Evolutionary conservation across 75 land plant species (phyloP).

Genomic region (Gnetum montanum): DNA sequence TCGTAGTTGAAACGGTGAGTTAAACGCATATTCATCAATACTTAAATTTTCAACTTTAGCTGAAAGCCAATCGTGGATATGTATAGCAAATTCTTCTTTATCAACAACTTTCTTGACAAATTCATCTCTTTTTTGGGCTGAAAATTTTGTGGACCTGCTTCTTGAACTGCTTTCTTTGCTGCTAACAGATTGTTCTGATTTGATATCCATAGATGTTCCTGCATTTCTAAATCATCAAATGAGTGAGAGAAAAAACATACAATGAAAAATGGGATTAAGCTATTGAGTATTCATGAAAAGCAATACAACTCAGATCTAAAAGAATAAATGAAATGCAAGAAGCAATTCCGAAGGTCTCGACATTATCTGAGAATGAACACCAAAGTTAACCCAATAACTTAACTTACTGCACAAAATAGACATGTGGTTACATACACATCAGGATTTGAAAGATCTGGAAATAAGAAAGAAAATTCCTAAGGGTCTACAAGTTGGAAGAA

Average conservation of each 20-base stretch:
- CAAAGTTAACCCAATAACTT: not conserved
- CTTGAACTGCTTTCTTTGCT: conserved; percentile 10
- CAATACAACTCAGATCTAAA: not conserved
- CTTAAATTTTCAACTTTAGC: conserved; percentile 21
- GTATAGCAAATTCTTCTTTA: conserved; percentile 30
- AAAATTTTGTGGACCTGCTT: conserved; percentile 12
- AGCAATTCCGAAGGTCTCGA: not conserved
- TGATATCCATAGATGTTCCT: conserved; percentile 2
- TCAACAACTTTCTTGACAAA: conserved; percentile 47
- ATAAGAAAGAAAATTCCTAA: too few species aligned
- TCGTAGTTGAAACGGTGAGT: conserved; percentile 62
- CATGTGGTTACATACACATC: too few species aligned
- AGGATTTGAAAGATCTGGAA: too few species aligned
- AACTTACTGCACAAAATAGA: too few species aligned
- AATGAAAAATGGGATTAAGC: not conserved
- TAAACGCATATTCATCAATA: conserved; percentile 19
- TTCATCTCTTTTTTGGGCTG: conserved; percentile 30
- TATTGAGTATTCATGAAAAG: not conserved
- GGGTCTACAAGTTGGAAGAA: too few species aligned
- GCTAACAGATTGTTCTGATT: conserved; percentile 4
- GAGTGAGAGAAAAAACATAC: not conserved
- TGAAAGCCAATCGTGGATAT: conserved; percentile 50
- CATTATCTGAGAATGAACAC: not conserved
- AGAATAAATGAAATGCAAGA: not conserved
- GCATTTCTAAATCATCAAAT: not conserved